phyloP scores from a whole-genome alignment of 352 stramenopile genomes.

The Phytophthora uliginosa region DNA sequence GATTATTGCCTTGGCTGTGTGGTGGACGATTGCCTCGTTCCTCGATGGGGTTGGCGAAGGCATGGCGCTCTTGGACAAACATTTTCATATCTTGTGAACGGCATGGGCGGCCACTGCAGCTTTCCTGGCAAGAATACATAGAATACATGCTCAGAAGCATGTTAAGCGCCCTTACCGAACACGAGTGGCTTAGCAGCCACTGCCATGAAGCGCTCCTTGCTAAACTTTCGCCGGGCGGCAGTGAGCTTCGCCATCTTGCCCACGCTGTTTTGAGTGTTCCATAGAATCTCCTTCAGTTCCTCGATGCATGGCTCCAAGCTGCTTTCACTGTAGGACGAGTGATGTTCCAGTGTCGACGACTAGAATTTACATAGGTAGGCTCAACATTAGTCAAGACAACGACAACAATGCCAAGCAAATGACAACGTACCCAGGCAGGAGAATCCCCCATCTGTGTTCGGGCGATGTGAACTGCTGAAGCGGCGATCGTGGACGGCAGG shows the following conservation, averaged over 20 bases:
- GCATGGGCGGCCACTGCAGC: slow-evolving; percentile 21
- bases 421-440: slow-evolving; percentile 75
- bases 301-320: slow-evolving; percentile 70
- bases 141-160: slow-evolving; percentile 26
- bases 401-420: neutral
- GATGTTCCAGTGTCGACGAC: slow-evolving; percentile 78
- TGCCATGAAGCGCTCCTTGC: slow-evolving; percentile 83
- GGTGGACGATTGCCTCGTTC: slow-evolving; percentile 25
- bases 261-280: slow-evolving; percentile 74
- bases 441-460: slow-evolving; percentile 81
- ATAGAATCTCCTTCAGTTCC: slow-evolving; percentile 85
- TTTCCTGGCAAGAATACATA: slow-evolving; percentile 33
- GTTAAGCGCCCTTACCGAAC: slow-evolving; percentile 55
- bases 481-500: slow-evolving; percentile 97
- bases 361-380: slow-evolving; percentile 30
- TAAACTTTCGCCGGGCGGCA: slow-evolving; percentile 88
- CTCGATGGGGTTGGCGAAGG: slow-evolving; percentile 20
- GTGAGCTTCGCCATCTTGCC: slow-evolving; percentile 84
- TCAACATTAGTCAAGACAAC: slow-evolving; percentile 14
- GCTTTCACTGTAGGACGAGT: slow-evolving; percentile 82
- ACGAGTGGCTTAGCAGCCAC: slow-evolving; percentile 71
- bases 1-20: slow-evolving; percentile 23
- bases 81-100: slow-evolving; percentile 41
- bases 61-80: slow-evolving; percentile 46
- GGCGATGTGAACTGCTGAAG: slow-evolving; percentile 98